phyloP scores from a whole-genome alignment of 345 rosid genomes.

The Euphorbia lathyris region DNA sequence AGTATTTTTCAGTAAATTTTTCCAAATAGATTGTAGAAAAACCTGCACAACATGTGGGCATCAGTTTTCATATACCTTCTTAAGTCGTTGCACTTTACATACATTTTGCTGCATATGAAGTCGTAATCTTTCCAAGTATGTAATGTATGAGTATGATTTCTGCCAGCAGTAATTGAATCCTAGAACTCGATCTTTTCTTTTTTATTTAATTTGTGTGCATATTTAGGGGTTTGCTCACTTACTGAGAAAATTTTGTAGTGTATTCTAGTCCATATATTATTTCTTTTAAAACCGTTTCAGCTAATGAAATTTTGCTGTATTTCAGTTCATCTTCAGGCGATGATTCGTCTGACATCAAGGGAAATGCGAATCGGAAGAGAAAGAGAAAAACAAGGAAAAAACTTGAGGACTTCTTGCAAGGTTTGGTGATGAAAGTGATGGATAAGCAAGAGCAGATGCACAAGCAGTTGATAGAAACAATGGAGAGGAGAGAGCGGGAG shows the following conservation, averaged over 20 bases:
- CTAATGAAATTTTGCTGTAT: neutral
- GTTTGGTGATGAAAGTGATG: slow-evolving; percentile 53
- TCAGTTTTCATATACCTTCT: no score
- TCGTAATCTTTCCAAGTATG: no score
- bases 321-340: slow-evolving; percentile 47
- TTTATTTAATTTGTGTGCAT: neutral
- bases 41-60: no score
- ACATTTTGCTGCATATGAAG: no score
- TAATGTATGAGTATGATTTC: no score
- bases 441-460: slow-evolving; percentile 80
- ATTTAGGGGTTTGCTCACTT: neutral
- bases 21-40: no score
- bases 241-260: neutral
- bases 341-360: slow-evolving; percentile 21
- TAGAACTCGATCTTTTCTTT: neutral
- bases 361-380: slow-evolving; percentile 41
- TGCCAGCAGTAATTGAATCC: no score
- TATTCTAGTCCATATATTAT: neutral
- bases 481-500: slow-evolving; percentile 69
- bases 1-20: no score
- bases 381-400: slow-evolving; percentile 47
- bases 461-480: slow-evolving; percentile 54
- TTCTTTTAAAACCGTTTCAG: neutral
- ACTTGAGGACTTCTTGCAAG: slow-evolving; percentile 48
- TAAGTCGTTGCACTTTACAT: no score